These are phyloP conservation scores for Besnoitia besnoiti DNA, from an alignment of 169 alveolate genomes.

Conservation along the genomic window DNA sequence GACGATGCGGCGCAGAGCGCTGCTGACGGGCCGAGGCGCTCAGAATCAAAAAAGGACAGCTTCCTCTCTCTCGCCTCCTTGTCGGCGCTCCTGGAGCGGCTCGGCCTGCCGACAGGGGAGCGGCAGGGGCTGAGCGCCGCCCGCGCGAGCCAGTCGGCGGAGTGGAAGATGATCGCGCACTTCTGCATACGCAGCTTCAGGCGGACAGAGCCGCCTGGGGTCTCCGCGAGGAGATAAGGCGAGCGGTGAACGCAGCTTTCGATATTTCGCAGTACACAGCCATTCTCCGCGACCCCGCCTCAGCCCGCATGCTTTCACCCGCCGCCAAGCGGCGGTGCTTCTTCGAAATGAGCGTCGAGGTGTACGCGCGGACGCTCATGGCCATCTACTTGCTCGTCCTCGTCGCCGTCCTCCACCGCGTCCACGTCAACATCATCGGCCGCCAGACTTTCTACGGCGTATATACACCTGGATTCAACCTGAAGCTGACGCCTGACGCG, in stretches of 20 bases:
- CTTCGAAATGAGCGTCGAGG: neutral
- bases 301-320: neutral
- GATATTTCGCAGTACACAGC: neutral
- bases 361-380: neutral
- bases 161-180: neutral
- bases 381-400: constrained; percentile 20
- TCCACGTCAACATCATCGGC: constrained; percentile 13
- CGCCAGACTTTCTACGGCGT: constrained; percentile 29
- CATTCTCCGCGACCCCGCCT: neutral
- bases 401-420: neutral
- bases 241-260: neutral
- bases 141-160: neutral
- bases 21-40: neutral
- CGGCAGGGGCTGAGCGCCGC: neutral
- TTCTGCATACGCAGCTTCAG: neutral
- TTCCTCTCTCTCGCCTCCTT: neutral
- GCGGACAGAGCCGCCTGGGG: neutral
- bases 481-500: neutral
- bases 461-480: neutral
- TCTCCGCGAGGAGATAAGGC: neutral
- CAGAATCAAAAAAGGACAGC: neutral
- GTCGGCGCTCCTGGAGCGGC: neutral
- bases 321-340: constrained; percentile 20
- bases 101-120: neutral
- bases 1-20: neutral